Base-by-base conservation (phyloP, 2,329 filamentous ascomycete genomes). In the Xylaria hypoxylon region DNA sequence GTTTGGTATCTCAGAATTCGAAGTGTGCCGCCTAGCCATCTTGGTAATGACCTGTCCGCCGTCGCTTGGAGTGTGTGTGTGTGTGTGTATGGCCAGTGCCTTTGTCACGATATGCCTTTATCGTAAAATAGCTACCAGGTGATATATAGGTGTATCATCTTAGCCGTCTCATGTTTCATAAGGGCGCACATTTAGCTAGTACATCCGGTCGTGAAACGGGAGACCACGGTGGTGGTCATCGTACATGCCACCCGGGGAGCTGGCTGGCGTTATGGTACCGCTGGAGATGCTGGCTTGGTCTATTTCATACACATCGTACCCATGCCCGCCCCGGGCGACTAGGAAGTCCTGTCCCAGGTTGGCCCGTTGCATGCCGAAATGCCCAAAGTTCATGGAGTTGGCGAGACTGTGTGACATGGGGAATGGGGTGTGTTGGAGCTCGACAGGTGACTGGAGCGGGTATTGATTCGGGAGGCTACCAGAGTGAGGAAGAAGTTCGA, bases 281-380 rank as follows among this genome's bases (percentile, higher is more conserved):
- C 70, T 72, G 11, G 73, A 72, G 44, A 80, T 74, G 61, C 76
- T 79, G 40, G 77, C 77, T 35, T 82, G 79, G n/a, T 83, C 81
- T 50, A 81, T 79, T 42, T 84, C 84, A 65, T 82, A 84, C 73
- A 85, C 80, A 35, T 80, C 80, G 66, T 84, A 86, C 11, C 55
- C 62, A 22, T 68, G 59, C 3, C 52, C 56, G 48, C 62, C 68
- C 4, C 68, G 65, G 45, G 76, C 69, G 15, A 73, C 59, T 8
- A 66, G 53, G 28, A 79, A 77, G 26, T 76, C 74, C 15, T 79
- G 76, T 17, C 71, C 70, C 15, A 67, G 28, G 13, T 62, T 62
- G 59, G 67, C 62, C 50, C 66, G 70, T 33, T 60, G 63, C 58
- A 74, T 68, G 45, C 66, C 59, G 26, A 70, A 71, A 38, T 69